Evolutionary conservation across 140 eudicot genomes (phyloP).

Genomic region (Cichorium intybus): DNA sequence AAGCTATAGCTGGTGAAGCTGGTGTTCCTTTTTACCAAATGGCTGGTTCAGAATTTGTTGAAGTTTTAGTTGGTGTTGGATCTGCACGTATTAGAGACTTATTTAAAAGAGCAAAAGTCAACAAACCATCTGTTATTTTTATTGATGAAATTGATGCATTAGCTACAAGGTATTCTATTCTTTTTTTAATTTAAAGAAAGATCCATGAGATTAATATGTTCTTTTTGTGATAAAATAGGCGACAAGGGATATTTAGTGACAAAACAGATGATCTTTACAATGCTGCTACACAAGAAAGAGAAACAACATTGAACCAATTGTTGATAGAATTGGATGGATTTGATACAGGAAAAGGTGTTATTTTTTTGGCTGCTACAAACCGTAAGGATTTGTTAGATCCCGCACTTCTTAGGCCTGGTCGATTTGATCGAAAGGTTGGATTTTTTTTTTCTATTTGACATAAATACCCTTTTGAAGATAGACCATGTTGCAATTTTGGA

Average conservation of each 20-base stretch:
- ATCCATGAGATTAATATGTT: not conserved
- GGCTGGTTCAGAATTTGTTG: constrained; percentile 99
- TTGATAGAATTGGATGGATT: constrained; percentile 93
- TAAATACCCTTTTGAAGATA: not conserved
- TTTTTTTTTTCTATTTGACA: constrained; percentile 7
- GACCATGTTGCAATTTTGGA: no score
- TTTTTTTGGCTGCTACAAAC: constrained; percentile 90
- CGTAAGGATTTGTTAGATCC: constrained; percentile 90
- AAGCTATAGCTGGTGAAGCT: constrained; percentile 99
- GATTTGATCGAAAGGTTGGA: constrained; percentile 92
- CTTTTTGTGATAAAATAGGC: constrained; percentile 45
- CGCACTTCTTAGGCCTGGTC: constrained; percentile 98
- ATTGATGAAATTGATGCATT: constrained; percentile 97
- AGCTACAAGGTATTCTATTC: constrained; percentile 62
- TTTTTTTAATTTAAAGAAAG: not conserved
- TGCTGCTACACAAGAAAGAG: constrained; percentile 95
- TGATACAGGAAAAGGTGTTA: constrained; percentile 93
- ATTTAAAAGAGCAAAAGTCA: constrained; percentile 91
- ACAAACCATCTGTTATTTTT: constrained; percentile 85
- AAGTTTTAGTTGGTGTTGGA: constrained; percentile 96
- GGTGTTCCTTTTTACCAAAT: constrained; percentile 95
- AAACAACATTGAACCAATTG: constrained; percentile 90
- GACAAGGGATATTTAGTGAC: constrained; percentile 63
- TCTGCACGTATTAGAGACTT: constrained; percentile 91
- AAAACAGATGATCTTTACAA: constrained; percentile 56